Conservation (phyloP, 768 basidiomycete species). For the Naematelia encephala region DNA sequence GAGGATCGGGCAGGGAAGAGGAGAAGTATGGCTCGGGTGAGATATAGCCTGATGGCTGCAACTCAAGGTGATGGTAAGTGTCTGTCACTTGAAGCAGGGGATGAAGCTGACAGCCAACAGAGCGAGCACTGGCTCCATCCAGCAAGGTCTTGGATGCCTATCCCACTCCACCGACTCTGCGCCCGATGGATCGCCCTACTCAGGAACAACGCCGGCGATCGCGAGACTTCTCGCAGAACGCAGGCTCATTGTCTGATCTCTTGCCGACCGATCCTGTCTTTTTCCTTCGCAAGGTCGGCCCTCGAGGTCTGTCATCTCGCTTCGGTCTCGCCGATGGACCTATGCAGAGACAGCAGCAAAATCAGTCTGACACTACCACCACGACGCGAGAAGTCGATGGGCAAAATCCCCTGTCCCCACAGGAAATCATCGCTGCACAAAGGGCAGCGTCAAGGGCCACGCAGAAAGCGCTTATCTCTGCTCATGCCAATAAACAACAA, state of each 20-base stretch:
- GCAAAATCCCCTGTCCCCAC: conserved; percentile 57
- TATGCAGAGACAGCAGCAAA: conserved; percentile 17
- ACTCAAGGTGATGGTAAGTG: conserved; percentile 65
- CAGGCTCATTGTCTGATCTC: conserved; percentile 72
- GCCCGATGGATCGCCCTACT: conserved; percentile 61
- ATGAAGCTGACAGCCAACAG: conserved; percentile 53
- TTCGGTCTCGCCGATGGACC: conserved; percentile 1
- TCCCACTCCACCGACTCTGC: conserved; percentile 67
- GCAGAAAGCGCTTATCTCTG: conserved; percentile 77
- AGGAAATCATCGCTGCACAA: conserved; percentile 91
- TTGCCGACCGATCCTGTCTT: conserved; percentile 81
- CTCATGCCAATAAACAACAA: conserved; percentile 76
- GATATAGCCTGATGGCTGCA: conserved; percentile 69
- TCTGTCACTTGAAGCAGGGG: conserved; percentile 2
- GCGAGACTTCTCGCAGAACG: conserved; percentile 69
- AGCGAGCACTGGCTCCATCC: conserved; percentile 72
- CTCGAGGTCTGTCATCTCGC: conserved; percentile 54
- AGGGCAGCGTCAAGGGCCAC: conserved; percentile 79
- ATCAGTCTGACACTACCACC: background rate
- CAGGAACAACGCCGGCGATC: conserved; percentile 76
- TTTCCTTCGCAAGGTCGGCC: conserved; percentile 75
- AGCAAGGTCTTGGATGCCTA: conserved; percentile 83
- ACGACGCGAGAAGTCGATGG: background rate
- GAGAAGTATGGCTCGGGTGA: conserved; percentile 69
- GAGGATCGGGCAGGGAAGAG: conserved; percentile 87